Evolutionary conservation across 2,329 filamentous ascomycete genomes (phyloP), one percentile per base, ranked within the genome.

Genomic region (Alternaria solani): DNA sequence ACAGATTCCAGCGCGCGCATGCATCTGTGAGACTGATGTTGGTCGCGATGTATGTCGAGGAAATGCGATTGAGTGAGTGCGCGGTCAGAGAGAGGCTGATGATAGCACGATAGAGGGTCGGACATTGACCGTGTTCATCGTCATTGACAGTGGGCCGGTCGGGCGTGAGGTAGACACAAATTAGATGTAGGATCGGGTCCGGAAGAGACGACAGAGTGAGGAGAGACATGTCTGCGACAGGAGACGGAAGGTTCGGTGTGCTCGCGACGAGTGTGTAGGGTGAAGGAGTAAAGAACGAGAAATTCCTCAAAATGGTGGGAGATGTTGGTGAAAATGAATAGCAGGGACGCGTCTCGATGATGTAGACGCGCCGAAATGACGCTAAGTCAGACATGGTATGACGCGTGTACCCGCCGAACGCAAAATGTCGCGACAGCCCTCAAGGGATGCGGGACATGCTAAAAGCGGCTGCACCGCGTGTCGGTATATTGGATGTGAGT

Each of bases 281-380:
- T 18, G 26, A 39, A 38, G 34, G 11, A 30, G 28, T 46, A 38
- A 11, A 26, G 16, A 30, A 28, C 36, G 36, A 51, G 39, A 25
- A 26, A 12, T 9, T 5, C 25, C 25, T 48, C 18, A 7, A 51
- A 57, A 25, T 41, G 47, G 58, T 12, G 30, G 23, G 20, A 28
- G 25, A 25, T 43, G 51, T 36, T 42, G 38, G 53, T 38, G 39
- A 34, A 28, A 26, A 23, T 38, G 20, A 25, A 11, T 25, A n/a
- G 48, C 44, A 44, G 20, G 48, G 38, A 57, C 58, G 58, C 58
- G 58, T 57, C 36, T 52, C 41, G 53, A 60, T 57, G 54, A 57
- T 57, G 58, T 57, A 57, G 58, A 57, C 58, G 58, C 58, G 58
- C 49, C 54, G 42, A 55, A 55, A 28, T 18, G 44, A 28, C 54